Evolutionary conservation across 495 filamentous ascomycete species (phyloP).

Genomic region (Neurospora sp.): DNA sequence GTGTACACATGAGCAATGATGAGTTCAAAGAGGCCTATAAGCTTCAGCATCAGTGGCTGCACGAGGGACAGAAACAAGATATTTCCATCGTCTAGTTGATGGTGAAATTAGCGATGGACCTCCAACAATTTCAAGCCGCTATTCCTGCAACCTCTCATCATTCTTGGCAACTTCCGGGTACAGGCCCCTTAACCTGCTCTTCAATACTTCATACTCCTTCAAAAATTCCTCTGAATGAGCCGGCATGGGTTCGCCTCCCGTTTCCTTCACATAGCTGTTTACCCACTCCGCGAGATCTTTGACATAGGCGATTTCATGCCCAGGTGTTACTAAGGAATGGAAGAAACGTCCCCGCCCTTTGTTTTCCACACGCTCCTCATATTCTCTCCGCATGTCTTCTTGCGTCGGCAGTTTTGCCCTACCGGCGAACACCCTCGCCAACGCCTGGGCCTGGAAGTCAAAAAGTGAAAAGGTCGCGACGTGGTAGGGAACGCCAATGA

Average conservation of each 20-base stretch:
- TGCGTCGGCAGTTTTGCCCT: slow-evolving; percentile 37
- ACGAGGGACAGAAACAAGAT: neutral
- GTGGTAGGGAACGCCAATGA: slow-evolving; percentile 51
- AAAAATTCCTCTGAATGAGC: slow-evolving; percentile 38
- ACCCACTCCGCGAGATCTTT: slow-evolving; percentile 42
- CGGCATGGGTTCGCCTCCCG: slow-evolving; percentile 25
- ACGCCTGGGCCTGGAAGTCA: slow-evolving; percentile 54
- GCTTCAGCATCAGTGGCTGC: neutral
- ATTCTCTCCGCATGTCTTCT: slow-evolving; percentile 42
- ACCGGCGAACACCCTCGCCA: slow-evolving; percentile 46
- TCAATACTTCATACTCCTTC: slow-evolving; percentile 7
- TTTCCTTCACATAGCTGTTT: slow-evolving; percentile 26
- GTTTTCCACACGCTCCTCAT: slow-evolving; percentile 28
- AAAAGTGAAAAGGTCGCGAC: slow-evolving; percentile 54
- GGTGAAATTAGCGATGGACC: neutral
- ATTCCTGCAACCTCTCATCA: neutral
- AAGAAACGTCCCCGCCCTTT: slow-evolving; percentile 44
- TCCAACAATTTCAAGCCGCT: neutral
- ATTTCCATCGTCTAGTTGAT: neutral
- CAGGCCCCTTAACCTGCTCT: slow-evolving; percentile 5
- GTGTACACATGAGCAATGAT: neutral
- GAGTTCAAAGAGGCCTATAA: neutral
- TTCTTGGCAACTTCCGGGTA: neutral
- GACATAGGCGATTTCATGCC: slow-evolving; percentile 46
- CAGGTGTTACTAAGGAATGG: slow-evolving; percentile 37